Evolutionary conservation across 2,329 filamentous ascomycete genomes (phyloP).

Genomic region (Fusarium proliferatum): DNA sequence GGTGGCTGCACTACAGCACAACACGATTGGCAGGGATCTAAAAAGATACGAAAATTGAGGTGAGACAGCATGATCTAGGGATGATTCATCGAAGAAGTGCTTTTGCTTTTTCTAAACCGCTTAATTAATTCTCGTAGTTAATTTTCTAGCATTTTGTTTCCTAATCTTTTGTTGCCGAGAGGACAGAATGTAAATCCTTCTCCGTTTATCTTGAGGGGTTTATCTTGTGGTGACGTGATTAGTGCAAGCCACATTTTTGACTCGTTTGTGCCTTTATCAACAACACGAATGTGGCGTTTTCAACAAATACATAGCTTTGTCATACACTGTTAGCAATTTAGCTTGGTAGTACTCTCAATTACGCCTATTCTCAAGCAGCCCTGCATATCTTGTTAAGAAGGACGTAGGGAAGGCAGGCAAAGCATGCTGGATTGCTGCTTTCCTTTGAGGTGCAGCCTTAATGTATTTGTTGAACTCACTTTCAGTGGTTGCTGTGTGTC

Average conservation of each 20-base stretch:
- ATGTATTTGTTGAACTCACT: neutral
- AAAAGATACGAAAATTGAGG: neutral
- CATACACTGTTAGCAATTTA: rapidly evolving
- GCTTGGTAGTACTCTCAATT: neutral
- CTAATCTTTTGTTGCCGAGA: neutral
- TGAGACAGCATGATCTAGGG: neutral
- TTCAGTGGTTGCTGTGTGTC: neutral
- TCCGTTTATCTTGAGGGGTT: neutral
- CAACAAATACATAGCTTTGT: neutral
- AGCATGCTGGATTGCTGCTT: neutral
- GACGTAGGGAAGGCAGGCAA: neutral
- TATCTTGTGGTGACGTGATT: neutral
- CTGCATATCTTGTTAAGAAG: rapidly evolving
- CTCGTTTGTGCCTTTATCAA: rapidly evolving
- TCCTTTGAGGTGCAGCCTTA: rapidly evolving
- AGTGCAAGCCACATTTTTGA: neutral
- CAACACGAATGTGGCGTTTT: rapidly evolving
- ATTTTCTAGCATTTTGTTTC: rapidly evolving
- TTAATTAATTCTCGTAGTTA: rapidly evolving
- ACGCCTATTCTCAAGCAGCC: rapidly evolving
- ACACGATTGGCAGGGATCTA: neutral
- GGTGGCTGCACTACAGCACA: neutral
- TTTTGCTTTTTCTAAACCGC: rapidly evolving
- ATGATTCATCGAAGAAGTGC: neutral
- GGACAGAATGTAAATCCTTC: neutral